Evolutionary conservation across 1,139 yeast species (phyloP).

Genomic region (Yamadazyma jaroonii): DNA sequence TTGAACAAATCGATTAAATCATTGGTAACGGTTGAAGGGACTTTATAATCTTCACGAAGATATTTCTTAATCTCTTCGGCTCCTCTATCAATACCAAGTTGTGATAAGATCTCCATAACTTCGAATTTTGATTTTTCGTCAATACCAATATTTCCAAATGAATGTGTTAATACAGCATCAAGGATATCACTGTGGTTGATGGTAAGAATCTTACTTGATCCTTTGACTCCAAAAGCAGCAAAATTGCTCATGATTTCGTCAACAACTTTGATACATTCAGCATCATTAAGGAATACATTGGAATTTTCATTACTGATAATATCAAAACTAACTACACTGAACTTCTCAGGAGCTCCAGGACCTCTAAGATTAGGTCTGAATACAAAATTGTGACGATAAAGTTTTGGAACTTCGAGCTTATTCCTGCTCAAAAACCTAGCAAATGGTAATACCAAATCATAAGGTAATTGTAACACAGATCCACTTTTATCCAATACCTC

Average conservation of each 20-base stretch:
- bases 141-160: slow-evolving; percentile 73
- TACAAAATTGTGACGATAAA: slow-evolving; percentile 76
- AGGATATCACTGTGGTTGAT: slow-evolving; percentile 80
- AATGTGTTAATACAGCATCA: slow-evolving; percentile 59
- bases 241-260: slow-evolving; percentile 67
- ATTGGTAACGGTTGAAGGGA: slow-evolving; percentile 77
- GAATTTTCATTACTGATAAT: slow-evolving; percentile 54
- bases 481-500: slow-evolving; percentile 86
- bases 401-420: slow-evolving; percentile 54
- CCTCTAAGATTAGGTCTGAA: slow-evolving; percentile 60
- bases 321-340: slow-evolving; percentile 84
- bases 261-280: slow-evolving; percentile 79
- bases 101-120: slow-evolving; percentile 71
- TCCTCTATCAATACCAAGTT: slow-evolving; percentile 68
- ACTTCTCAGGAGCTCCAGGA: slow-evolving; percentile 71
- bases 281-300: slow-evolving; percentile 57
- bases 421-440: slow-evolving; percentile 77
- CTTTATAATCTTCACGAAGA: slow-evolving; percentile 66
- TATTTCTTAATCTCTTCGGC: slow-evolving; percentile 63
- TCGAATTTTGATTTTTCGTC: slow-evolving; percentile 59
- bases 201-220: slow-evolving; percentile 52
- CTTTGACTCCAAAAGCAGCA: slow-evolving; percentile 56
- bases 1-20: slow-evolving; percentile 76
- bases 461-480: slow-evolving; percentile 81
- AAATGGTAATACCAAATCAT: slow-evolving; percentile 83